These are phyloP conservation scores for Stropharia rugosoannulata DNA, from an alignment of 768 basidiomycete genomes.

Conservation along the genomic window DNA sequence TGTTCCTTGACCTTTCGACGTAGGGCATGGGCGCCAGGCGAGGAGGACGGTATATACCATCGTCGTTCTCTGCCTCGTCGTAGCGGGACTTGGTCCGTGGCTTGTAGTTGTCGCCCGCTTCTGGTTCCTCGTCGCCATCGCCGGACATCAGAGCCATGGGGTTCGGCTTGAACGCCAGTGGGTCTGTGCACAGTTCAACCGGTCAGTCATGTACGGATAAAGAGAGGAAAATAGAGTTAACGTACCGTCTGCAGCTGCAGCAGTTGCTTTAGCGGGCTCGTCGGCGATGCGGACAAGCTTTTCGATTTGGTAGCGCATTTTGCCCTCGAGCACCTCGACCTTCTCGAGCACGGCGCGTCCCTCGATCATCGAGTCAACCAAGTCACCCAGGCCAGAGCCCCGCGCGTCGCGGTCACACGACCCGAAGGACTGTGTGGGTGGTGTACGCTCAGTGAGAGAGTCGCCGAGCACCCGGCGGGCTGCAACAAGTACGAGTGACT, in stretches of 20 bases:
- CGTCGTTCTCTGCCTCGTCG: slow-evolving; percentile 21
- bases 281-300: slow-evolving; percentile 83
- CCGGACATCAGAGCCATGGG: slow-evolving; percentile 60
- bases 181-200: slow-evolving; percentile 52
- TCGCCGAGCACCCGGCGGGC: slow-evolving; percentile 72
- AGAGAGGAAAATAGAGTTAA: slow-evolving; percentile 1
- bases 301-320: slow-evolving; percentile 95
- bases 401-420: slow-evolving; percentile 47
- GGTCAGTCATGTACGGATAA: slow-evolving; percentile 2
- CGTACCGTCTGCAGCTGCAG: slow-evolving; percentile 59
- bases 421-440: slow-evolving; percentile 53
- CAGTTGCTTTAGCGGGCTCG: slow-evolving; percentile 44
- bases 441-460: slow-evolving; percentile 49
- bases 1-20: slow-evolving; percentile 44
- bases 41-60: slow-evolving; percentile 80
- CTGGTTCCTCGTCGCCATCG: slow-evolving; percentile 33
- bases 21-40: slow-evolving; percentile 90
- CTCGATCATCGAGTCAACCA: slow-evolving; percentile 80
- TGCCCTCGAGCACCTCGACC: slow-evolving; percentile 76
- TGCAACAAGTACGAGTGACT: slow-evolving; percentile 73
- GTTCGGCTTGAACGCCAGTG: slow-evolving; percentile 90
- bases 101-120: slow-evolving; percentile 32
- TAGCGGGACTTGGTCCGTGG: slow-evolving; percentile 16
- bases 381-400: slow-evolving; percentile 64
- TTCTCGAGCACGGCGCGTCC: slow-evolving; percentile 87